phyloP scores from a whole-genome alignment of 495 filamentous ascomycete genomes.

The Cercophora samala region DNA sequence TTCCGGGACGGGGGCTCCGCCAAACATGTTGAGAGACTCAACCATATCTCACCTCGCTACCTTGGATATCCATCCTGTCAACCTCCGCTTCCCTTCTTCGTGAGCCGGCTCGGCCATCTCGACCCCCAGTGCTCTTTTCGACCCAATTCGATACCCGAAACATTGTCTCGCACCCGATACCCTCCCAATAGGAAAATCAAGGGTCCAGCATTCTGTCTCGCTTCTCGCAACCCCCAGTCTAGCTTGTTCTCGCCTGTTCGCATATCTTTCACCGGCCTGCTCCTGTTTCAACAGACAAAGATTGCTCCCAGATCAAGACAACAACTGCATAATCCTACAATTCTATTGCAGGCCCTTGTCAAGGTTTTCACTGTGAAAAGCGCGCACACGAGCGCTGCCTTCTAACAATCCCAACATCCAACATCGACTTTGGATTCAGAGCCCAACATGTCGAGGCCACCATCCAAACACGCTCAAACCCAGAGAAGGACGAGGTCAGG shows the following conservation, averaged over 20 bases:
- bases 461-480: not conserved
- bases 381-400: not conserved
- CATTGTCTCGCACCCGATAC: not conserved
- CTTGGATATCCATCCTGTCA: not conserved
- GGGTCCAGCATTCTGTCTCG: not conserved
- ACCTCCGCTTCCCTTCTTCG: not conserved
- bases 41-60: not conserved
- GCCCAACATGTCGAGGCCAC: not conserved
- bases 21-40: not conserved
- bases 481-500: conserved; percentile 8
- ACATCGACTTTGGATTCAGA: not conserved
- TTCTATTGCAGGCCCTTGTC: not conserved
- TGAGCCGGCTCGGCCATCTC: not conserved
- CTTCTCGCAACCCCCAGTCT: not conserved
- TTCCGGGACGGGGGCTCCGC: not conserved
- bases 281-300: not conserved
- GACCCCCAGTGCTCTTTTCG: not conserved
- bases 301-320: not conserved
- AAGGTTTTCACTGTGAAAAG: not conserved
- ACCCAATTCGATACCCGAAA: not conserved
- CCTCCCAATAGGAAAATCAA: not conserved
- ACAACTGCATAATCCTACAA: not conserved
- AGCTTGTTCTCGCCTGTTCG: not conserved
- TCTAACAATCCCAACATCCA: not conserved
- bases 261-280: not conserved